Evolutionary conservation across 164 flowering plant genomes (phyloP).

Genomic region (Berberis thunbergii): DNA sequence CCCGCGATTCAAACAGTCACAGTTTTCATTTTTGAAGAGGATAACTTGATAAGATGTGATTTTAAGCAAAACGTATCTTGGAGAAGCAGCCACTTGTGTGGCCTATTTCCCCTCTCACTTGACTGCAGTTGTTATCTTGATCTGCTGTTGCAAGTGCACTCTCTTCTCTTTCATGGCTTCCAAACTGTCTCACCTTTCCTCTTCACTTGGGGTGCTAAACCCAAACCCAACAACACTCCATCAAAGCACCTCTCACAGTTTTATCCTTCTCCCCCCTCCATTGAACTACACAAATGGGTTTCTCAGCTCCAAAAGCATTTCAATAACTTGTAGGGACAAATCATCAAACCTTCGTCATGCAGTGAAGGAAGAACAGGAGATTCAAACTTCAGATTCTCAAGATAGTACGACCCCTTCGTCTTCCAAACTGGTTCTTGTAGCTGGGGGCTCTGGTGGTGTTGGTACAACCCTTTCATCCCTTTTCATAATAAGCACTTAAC

Average conservation of each 20-base stretch:
- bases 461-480: constrained; percentile 30
- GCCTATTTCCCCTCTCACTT: no score
- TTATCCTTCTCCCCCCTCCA: constrained; percentile 11
- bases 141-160: no score
- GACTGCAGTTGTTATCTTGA: no score
- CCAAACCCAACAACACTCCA: constrained; percentile 12
- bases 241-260: constrained; percentile 11
- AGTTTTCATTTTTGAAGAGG: no score
- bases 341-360: constrained; percentile 19
- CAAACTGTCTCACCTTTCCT: constrained; percentile 16
- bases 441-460: constrained; percentile 92
- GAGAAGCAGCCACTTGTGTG: no score
- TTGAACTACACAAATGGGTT: constrained; percentile 4
- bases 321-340: constrained; percentile 8
- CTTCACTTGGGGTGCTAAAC: constrained; percentile 3
- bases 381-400: constrained; percentile 3
- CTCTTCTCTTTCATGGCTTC: constrained; percentile 32
- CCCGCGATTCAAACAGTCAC: no score
- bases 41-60: no score
- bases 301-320: constrained; percentile 9
- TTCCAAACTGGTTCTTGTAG: constrained; percentile 81
- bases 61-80: no score
- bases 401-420: constrained; percentile 18
- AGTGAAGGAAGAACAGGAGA: constrained; percentile 29
- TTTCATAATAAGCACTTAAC: no score